Evolutionary conservation across 2,329 filamentous ascomycete species (phyloP), one percentile per base, ranked within the genome.

Genomic region (Nectriaceae sp.): DNA sequence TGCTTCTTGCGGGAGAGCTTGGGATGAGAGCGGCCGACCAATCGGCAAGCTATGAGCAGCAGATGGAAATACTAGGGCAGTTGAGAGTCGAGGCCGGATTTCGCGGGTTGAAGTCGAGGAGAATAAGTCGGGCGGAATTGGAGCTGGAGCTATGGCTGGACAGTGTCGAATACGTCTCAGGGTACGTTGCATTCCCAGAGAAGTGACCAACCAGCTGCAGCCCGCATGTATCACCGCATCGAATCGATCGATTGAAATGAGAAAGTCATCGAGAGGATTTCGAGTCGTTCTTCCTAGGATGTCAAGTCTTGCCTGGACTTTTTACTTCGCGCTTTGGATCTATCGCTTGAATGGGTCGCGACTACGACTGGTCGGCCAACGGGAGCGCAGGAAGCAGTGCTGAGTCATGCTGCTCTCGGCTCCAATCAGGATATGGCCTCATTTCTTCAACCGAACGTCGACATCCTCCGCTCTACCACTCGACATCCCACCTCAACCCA

Each of bases 391-490:
- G 47, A 24, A 56, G 52, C 49, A 47, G 26, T 58, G 68, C 67
- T 71, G 67, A 71, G 64, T 71, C 68, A 71, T 67, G 53, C 35
- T 24, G 20, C 20, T 38, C 44, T 52, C 61, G 53, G 55, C 58
- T 57, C 61, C 62, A 64, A 63, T 64, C 61, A 64, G 55, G 60
- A 64, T 70, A 70, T 70, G 65, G 69, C 66, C 68, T 71, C 69
- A 70, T 66, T 66, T 67, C 63, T 65, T 59, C 64, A 57, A 55
- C 60, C 56, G 46, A 61, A 57, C 59, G 45, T 62, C 57, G 49
- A 59, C 59, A 63, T 63, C 59, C 56, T 61, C 56, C 50, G 31
- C 54, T 37, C 59, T 50, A 59, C 52, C 54, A 62, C 54, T 53
- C 60, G 48, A 60, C 54, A 56, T 56, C 53, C 54, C 57, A 60